Conservation (phyloP, 1,284 basidiomycete genomes). For the Ustilago cynodontis region DNA sequence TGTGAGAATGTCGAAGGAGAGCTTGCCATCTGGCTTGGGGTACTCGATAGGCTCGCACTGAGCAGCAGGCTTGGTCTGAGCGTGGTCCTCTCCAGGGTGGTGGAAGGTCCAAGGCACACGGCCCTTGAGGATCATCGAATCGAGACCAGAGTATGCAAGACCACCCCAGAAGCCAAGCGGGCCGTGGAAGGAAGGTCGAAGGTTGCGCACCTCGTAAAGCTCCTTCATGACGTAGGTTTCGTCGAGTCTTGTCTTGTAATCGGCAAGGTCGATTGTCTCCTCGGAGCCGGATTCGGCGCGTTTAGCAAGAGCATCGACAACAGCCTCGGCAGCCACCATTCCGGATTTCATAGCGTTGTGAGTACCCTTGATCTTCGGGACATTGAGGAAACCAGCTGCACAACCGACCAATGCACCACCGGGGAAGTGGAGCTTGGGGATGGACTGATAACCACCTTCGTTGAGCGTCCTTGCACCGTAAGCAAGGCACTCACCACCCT, state of each 20-base stretch:
- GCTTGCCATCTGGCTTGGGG: constrained; percentile 87
- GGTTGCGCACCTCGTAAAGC: constrained; percentile 89
- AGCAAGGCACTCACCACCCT: constrained; percentile 82
- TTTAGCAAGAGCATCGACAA: constrained; percentile 77
- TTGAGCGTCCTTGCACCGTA: constrained; percentile 93
- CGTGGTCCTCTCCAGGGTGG: constrained; percentile 78
- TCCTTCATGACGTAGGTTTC: constrained; percentile 90
- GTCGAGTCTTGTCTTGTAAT: constrained; percentile 81
- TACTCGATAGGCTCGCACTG: constrained; percentile 87
- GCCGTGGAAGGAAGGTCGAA: constrained; percentile 91
- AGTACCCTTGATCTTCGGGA: constrained; percentile 99
- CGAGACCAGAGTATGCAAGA: constrained; percentile 88
- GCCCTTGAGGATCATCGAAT: constrained; percentile 87
- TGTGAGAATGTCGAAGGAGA: constrained; percentile 94
- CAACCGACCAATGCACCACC: constrained; percentile 96
- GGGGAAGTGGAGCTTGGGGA: constrained; percentile 92
- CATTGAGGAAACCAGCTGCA: constrained; percentile 92
- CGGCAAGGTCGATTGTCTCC: constrained; percentile 78
- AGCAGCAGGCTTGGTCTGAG: constrained; percentile 67
- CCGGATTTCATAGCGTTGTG: constrained; percentile 99
- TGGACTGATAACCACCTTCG: constrained; percentile 93
- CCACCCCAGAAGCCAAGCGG: constrained; percentile 88
- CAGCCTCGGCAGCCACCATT: constrained; percentile 93
- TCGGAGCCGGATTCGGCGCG: constrained; percentile 64
- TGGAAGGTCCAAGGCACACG: constrained; percentile 92